A percentile compares a stretch with the other conserved stretches of the same genome.
phyloP scores from a whole-genome alignment of 2,329 filamentous ascomycete species.

The Cordyceps cicadae region DNA sequence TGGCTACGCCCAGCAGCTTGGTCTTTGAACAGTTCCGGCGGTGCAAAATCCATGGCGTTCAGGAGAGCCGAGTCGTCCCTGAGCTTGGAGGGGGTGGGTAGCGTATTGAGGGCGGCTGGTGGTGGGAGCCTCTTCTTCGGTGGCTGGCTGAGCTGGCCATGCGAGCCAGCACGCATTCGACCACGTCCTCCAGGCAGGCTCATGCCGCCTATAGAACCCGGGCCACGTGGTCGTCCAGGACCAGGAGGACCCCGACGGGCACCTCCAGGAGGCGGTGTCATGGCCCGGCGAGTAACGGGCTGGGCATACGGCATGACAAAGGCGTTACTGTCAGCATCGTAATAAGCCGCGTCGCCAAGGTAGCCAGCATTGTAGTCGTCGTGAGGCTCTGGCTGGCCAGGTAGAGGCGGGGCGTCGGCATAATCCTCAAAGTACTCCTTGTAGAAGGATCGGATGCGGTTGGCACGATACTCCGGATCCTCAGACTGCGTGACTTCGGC shows the following conservation, averaged over 20 bases:
- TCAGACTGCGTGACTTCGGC: conserved; percentile 72
- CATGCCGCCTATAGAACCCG: conserved; percentile 17
- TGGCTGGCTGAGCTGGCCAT: conserved; percentile 30
- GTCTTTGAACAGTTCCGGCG: conserved; percentile 59
- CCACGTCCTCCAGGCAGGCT: conserved; percentile 32
- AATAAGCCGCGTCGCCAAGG: conserved; percentile 57
- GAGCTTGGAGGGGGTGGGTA: conserved; percentile 81
- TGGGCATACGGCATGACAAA: conserved; percentile 80
- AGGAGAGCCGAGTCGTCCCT: conserved; percentile 67
- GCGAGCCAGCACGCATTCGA: conserved; percentile 46
- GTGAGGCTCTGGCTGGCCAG: conserved; percentile 44
- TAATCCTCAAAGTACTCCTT: conserved; percentile 97
- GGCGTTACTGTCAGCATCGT: conserved; percentile 57
- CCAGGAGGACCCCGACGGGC: conserved; percentile 43
- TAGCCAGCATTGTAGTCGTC: conserved; percentile 70
- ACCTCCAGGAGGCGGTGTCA: conserved; percentile 78
- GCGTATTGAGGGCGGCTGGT: conserved; percentile 61
- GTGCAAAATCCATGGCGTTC: conserved; percentile 74
- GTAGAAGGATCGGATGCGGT: conserved; percentile 97
- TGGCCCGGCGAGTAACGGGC: conserved; percentile 78
- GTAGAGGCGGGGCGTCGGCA: conserved; percentile 39
- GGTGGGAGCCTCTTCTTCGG: conserved; percentile 53
- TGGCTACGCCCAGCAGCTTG: conserved; percentile 61
- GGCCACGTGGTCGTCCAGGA: conserved; percentile 31
- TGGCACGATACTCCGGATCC: conserved; percentile 88